Percentiles rank a stretch among this genome's conserved stretches.
These are phyloP conservation scores for Pichiaceae sp. DNA, from an alignment of 1,139 yeast genomes.

Conservation along the genomic window DNA sequence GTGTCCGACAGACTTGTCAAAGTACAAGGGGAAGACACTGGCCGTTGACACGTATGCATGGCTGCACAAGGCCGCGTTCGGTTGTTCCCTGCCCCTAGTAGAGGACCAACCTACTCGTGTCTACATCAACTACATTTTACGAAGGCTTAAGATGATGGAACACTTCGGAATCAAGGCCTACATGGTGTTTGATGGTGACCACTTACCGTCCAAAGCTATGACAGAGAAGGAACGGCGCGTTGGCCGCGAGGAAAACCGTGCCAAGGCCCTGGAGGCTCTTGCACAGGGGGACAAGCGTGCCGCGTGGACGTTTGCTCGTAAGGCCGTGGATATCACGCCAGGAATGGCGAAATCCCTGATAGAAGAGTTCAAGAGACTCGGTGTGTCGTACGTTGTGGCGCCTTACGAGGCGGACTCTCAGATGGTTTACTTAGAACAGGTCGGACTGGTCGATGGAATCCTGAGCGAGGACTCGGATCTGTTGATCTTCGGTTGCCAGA, in stretches of 20 bases:
- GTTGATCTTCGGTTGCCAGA: slow-evolving; percentile 76
- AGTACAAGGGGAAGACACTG: slow-evolving; percentile 65
- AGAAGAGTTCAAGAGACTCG: slow-evolving; percentile 52
- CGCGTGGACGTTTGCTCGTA: slow-evolving; percentile 66
- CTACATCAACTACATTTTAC: slow-evolving; percentile 53
- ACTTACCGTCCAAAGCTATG: slow-evolving; percentile 66
- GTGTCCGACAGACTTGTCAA: slow-evolving; percentile 44
- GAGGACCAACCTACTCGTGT: slow-evolving; percentile 60
- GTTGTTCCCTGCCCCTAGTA: slow-evolving; percentile 82
- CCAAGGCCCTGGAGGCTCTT: slow-evolving; percentile 42
- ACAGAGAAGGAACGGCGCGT: slow-evolving; percentile 62
- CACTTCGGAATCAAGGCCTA: slow-evolving; percentile 71
- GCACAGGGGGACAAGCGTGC: slow-evolving; percentile 43
- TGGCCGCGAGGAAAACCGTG: slow-evolving; percentile 49
- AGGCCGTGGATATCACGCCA: slow-evolving; percentile 83
- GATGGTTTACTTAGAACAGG: slow-evolving; percentile 78
- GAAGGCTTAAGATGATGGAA: slow-evolving; percentile 55
- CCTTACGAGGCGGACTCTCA: slow-evolving; percentile 99
- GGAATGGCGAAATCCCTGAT: slow-evolving; percentile 85
- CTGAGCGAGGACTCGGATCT: slow-evolving; percentile 93
- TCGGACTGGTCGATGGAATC: slow-evolving; percentile 74
- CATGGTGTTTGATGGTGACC: slow-evolving; percentile 91
- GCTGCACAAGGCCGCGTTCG: slow-evolving; percentile 80
- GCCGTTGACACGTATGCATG: slow-evolving; percentile 97
- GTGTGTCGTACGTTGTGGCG: slow-evolving; percentile 76